These are phyloP conservation scores for Saturnispora sanitii DNA, from an alignment of 805 yeast genomes.

Conservation along the genomic window DNA sequence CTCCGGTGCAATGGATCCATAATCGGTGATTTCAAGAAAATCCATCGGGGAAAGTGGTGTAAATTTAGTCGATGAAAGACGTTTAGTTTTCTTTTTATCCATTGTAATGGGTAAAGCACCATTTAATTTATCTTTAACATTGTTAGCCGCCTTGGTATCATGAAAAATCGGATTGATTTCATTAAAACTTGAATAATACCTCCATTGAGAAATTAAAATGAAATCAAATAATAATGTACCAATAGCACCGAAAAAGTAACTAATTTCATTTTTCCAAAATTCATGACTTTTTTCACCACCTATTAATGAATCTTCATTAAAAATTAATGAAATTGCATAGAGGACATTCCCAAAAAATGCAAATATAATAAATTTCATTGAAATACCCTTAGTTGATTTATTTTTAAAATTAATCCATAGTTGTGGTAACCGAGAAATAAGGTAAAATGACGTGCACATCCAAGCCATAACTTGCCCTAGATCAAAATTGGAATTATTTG, in stretches of 20 bases:
- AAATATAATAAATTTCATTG: constrained; percentile 38
- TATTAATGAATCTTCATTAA: constrained; percentile 33
- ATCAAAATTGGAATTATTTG: background rate
- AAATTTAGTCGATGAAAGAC: constrained; percentile 19
- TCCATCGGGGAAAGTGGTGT: constrained; percentile 31
- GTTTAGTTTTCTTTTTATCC: background rate
- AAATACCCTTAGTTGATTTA: constrained; percentile 42
- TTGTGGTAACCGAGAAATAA: constrained; percentile 44
- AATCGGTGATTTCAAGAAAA: constrained; percentile 20
- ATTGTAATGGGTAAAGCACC: too few species aligned
- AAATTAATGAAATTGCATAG: constrained; percentile 38
- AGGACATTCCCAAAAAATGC: constrained; percentile 42
- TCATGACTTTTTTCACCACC: constrained; percentile 27
- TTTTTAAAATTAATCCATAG: constrained; percentile 35
- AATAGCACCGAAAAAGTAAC: constrained; percentile 41
- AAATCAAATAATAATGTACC: constrained; percentile 44
- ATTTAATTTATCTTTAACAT: background rate
- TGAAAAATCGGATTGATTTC: background rate
- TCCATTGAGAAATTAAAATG: constrained; percentile 36
- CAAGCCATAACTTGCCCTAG: constrained; percentile 35
- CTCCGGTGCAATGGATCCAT: background rate
- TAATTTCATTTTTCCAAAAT: constrained; percentile 31
- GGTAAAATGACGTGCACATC: constrained; percentile 40
- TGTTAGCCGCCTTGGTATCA: background rate
- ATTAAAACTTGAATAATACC: constrained; percentile 11